Base-by-base conservation (phyloP, 345 rosid genomes). In the Arabidopsis suecica region DNA sequence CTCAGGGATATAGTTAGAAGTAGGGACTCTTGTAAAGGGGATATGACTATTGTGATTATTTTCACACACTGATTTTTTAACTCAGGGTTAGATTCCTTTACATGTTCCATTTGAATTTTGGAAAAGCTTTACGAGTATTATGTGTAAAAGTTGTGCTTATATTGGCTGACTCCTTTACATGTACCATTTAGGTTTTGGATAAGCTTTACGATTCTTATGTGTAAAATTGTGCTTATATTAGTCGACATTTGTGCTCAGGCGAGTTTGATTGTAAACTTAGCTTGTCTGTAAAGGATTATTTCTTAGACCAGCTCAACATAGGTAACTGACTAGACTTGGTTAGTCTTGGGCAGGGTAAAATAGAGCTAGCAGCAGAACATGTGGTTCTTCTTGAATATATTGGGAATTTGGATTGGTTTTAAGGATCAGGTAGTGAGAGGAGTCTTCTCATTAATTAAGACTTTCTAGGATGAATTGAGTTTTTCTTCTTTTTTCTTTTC, bases 281-380 rank as follows among this genome's bases (percentile, higher is more conserved):
- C 16, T 23, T 34, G 37, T 47, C n/a, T 36, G 38, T 34, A 10
- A 71, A 9, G 12, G 28, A 36, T 48, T 9, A 22, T 62, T 40
- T 40, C 61, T 49, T 45, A 20, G 66, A 58, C 45, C 57, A 70
- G 47, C 10, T 47, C 37, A 40, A 16, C 36, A 30, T n/a, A 50
- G 32, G 25, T 48, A 8, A 40, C 23, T 62, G 34, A 50, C 22
- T 64, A 33, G 22, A 44, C 13, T 11, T 8, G 9, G 74, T 58
- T 58, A 16, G 34, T 44, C 34, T 11, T 44, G 23, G 65, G 44
- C 49, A 7, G 7, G 47, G 57, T 47, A 41, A 9, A 40, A 25
- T 6, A 68, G 51, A 9, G 10, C 50, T 68, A 23, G 14, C 75
- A n/a, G 51, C 22, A 61, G 76, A 61, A 37, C 49, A 53, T 70